A percentile compares a stretch with the other conserved stretches of the same genome.
Conservation (phyloP, 2,329 filamentous ascomycete species). For the Ilyonectria mors-panacis region DNA sequence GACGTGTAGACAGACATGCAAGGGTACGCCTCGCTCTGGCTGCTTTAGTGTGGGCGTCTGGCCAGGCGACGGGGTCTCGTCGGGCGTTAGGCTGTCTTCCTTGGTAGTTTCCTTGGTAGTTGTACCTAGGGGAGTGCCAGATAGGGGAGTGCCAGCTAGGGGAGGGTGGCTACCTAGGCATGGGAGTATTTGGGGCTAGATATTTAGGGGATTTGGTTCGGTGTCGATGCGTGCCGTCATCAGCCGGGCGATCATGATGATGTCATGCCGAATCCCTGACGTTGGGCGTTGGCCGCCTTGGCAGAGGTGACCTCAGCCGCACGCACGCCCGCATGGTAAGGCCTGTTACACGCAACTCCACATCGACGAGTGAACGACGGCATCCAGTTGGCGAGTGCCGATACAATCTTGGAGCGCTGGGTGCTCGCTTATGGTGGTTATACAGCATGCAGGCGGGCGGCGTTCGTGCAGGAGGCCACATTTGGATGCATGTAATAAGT, state of each 20-base stretch:
- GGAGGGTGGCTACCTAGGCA: neutral
- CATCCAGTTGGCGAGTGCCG: neutral
- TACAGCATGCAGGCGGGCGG: neutral
- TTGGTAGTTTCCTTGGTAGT: too few relatives aligned
- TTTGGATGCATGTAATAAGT: neutral
- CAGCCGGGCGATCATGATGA: constrained; percentile 15
- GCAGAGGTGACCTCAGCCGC: constrained; percentile 1
- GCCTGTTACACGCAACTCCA: neutral
- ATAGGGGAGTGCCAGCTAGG: too few relatives aligned
- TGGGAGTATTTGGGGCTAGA: neutral
- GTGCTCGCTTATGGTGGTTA: neutral
- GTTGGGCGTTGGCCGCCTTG: constrained; percentile 1
- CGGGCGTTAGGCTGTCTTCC: neutral
- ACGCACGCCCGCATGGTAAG: neutral
- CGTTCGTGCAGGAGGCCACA: neutral
- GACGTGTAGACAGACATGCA: neutral
- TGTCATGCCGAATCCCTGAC: constrained; percentile 24
- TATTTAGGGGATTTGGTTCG: neutral
- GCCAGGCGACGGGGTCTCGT: neutral
- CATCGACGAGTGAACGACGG: neutral
- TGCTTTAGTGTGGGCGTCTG: neutral
- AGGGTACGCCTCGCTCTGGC: neutral
- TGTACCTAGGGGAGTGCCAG: too few relatives aligned
- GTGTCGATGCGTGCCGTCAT: neutral
- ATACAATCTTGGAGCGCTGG: neutral